Evolutionary conservation across 164 flowering plant genomes (phyloP), one percentile per base, ranked within the genome.

Genomic region (Berberis vulgaris): DNA sequence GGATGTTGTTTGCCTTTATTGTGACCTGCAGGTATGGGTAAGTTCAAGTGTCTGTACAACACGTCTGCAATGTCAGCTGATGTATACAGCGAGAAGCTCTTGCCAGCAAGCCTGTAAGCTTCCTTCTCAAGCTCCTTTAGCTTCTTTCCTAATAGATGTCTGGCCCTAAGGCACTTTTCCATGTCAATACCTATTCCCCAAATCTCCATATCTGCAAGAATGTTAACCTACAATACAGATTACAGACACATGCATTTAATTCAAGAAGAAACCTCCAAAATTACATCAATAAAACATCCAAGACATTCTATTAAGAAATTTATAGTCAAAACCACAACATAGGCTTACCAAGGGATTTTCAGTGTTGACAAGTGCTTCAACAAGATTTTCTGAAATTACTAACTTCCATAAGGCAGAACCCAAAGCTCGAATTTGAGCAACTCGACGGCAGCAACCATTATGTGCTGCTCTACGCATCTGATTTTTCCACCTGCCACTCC

Each of bases 401-500:
- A 95, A 75, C 71, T 89, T 89, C 96, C 96, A 95, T 10, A 95
- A 78, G 66, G 78, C 84, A 73, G 87, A 80, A 77, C 65, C 70
- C 45, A 95, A 64, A 26, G 96, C 97, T 63, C 96, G 84, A 66
- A 67, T 84, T 66, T 82, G 91, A 43, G 97, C 93, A 69, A 81
- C 97, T 59, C 96, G 93, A 43, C 92, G 88, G 65, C 99, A 95
- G 76, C 99, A 95, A 70, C 99, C 99, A 83, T 95, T 86, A 77
- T 91, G 96, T 44, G 99, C 97, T 72, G 83, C 97, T 78, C 82
- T 82, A 53, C 91, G 84, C 82, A 77, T 95, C 79, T 95, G 99
- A 81, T 95, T 91, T 74, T 78, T 91, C 99, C 99, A 95, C 81
- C 88, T 78, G 67, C 99, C 96, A 83, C 74, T 77, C 42, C 82